These are phyloP conservation scores for Acaromyces ingoldii DNA, from an alignment of 1,284 basidiomycete species.

Conservation along the genomic window DNA sequence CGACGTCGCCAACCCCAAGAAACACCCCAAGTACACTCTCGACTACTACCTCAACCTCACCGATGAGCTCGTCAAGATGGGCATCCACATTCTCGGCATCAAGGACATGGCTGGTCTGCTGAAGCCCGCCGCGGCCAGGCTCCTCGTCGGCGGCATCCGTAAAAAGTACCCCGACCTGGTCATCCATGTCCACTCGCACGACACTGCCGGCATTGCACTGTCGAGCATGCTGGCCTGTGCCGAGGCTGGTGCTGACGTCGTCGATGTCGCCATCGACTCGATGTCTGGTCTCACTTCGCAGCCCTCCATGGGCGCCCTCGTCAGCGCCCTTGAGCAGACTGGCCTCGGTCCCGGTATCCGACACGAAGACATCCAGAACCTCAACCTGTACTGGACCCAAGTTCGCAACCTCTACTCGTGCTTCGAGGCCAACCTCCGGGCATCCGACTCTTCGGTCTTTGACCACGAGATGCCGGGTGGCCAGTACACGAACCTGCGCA, in stretches of 20 bases:
- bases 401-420: constrained; percentile 90
- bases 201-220: constrained; percentile 96
- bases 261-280: constrained; percentile 92
- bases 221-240: constrained; percentile 95
- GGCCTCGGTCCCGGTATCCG: constrained; percentile 91
- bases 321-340: constrained; percentile 91
- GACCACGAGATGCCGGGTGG: constrained; percentile 99
- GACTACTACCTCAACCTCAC: constrained; percentile 97
- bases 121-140: constrained; percentile 85
- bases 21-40: constrained; percentile 89
- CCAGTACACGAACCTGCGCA: constrained; percentile 54
- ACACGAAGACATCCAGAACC: constrained; percentile 92
- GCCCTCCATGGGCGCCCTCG: constrained; percentile 95
- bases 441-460: constrained; percentile 79
- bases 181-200: constrained; percentile 99
- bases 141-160: constrained; percentile 91
- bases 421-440: constrained; percentile 97
- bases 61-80: constrained; percentile 85
- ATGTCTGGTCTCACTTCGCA: constrained; percentile 99
- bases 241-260: constrained; percentile 91
- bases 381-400: constrained; percentile 98
- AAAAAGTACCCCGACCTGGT: constrained; percentile 94
- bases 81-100: constrained; percentile 94
- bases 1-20: constrained; percentile 89
- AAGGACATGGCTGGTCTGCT: constrained; percentile 99